Evolutionary conservation across 2,329 filamentous ascomycete genomes (phyloP).

Genomic region (Aureobasidium melanogenum): DNA sequence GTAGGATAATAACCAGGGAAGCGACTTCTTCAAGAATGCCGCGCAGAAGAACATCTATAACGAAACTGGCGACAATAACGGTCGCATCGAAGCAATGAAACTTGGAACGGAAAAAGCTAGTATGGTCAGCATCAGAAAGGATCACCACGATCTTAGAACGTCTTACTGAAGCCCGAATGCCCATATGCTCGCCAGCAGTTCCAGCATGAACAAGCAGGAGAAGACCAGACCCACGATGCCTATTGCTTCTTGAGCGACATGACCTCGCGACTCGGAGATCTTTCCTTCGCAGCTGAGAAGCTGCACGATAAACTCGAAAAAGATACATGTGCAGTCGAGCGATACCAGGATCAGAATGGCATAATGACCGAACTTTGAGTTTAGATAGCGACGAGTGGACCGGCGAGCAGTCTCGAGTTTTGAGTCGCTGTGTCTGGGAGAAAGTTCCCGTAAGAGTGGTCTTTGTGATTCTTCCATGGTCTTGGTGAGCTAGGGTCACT

Average conservation of each 20-base stretch:
- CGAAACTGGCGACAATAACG: slow-evolving; percentile 54
- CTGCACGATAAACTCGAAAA: slow-evolving; percentile 43
- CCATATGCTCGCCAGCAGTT: slow-evolving; percentile 51
- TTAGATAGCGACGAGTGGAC: slow-evolving; percentile 30
- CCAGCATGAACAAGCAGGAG: slow-evolving; percentile 56
- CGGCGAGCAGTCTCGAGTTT: slow-evolving; percentile 14
- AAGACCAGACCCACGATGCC: slow-evolving; percentile 49
- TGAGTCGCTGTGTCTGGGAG: neutral
- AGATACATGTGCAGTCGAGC: slow-evolving; percentile 44
- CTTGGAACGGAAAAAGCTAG: slow-evolving; percentile 28
- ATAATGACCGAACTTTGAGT: slow-evolving; percentile 42
- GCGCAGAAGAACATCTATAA: slow-evolving; percentile 52
- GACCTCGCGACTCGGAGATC: slow-evolving; percentile 22
- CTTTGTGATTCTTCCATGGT: neutral
- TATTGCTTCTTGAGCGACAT: slow-evolving; percentile 33
- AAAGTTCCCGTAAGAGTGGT: neutral
- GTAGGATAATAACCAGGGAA: slow-evolving; percentile 57
- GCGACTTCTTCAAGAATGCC: slow-evolving; percentile 55
- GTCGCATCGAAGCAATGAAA: slow-evolving; percentile 58
- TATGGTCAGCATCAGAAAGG: neutral
- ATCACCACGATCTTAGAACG: neutral
- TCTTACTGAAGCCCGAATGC: slow-evolving; percentile 52
- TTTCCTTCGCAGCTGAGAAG: slow-evolving; percentile 40
- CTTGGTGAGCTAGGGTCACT: neutral
- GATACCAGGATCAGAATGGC: slow-evolving; percentile 40